Conservation (phyloP, 768 basidiomycete genomes). For the Lactarius akahatsu region DNA sequence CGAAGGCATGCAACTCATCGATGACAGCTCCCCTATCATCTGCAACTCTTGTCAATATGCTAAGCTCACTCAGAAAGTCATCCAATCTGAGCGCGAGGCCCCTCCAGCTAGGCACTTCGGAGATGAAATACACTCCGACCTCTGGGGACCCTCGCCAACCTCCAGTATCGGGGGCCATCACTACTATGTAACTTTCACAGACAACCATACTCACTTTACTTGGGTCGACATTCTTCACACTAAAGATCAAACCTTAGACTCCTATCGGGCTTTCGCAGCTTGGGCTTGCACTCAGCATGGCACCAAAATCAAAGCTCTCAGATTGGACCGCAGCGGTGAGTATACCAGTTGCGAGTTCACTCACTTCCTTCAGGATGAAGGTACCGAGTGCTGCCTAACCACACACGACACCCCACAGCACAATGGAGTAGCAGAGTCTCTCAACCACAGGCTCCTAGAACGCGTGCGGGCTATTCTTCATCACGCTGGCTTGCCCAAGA, state of each 20-base stretch:
- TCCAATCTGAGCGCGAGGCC: background rate
- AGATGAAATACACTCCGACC: too few relatives aligned
- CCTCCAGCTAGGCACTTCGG: too few relatives aligned
- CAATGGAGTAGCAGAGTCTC: background rate
- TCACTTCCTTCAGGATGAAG: too few relatives aligned
- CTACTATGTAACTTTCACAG: too few relatives aligned
- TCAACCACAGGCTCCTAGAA: background rate
- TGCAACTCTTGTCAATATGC: too few relatives aligned
- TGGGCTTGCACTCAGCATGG: too few relatives aligned
- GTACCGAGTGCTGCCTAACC: background rate
- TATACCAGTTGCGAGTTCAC: background rate
- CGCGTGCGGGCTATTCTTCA: background rate
- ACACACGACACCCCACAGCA: background rate
- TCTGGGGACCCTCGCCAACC: too few relatives aligned
- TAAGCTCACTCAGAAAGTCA: background rate
- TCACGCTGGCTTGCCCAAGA: slow-evolving; percentile 24
- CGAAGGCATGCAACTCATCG: too few relatives aligned
- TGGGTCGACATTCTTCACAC: background rate
- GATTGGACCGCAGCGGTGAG: background rate
- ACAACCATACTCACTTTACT: slow-evolving; percentile 6
- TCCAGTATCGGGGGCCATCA: too few relatives aligned
- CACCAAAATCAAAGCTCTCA: too few relatives aligned
- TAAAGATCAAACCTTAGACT: background rate
- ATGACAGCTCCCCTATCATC: too few relatives aligned
- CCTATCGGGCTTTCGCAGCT: too few relatives aligned